Percentiles rank a stretch among this genome's conserved stretches.
Evolutionary conservation across 768 basidiomycete species (phyloP).

Genomic region (Russula compacta): DNA sequence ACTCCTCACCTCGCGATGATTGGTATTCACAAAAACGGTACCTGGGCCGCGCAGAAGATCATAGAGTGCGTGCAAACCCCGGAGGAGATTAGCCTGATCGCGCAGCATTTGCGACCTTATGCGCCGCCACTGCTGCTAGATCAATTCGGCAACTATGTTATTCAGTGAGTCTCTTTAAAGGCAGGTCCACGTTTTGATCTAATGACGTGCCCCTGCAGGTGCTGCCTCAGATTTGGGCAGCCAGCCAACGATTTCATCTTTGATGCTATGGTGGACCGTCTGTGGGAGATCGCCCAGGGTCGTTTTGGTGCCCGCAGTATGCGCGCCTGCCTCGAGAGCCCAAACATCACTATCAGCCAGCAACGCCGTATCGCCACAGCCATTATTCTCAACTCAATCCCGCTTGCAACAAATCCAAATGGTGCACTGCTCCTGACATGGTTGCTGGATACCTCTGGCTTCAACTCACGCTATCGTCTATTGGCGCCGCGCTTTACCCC

Average conservation of each 20-base stretch:
- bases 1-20: slow-evolving; percentile 93
- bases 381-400: slow-evolving; percentile 93
- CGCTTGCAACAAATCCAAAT: slow-evolving; percentile 95
- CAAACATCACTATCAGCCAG: slow-evolving; percentile 78
- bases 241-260: slow-evolving; percentile 94
- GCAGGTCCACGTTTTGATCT: background rate
- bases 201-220: slow-evolving; percentile 35
- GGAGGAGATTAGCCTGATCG: slow-evolving; percentile 79
- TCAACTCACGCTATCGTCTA: slow-evolving; percentile 91
- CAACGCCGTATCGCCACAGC: slow-evolving; percentile 93
- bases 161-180: slow-evolving; percentile 52
- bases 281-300: slow-evolving; percentile 98
- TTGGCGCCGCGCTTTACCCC: slow-evolving; percentile 94
- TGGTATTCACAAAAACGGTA: slow-evolving; percentile 98
- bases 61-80: slow-evolving; percentile 88
- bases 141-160: slow-evolving; percentile 89
- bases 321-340: slow-evolving; percentile 92
- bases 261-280: slow-evolving; percentile 94
- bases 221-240: slow-evolving; percentile 82
- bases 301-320: slow-evolving; percentile 97
- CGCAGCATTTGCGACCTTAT: slow-evolving; percentile 82
- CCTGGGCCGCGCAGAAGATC: slow-evolving; percentile 99
- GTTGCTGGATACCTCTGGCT: slow-evolving; percentile 90
- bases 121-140: slow-evolving; percentile 90
- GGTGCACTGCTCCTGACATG: slow-evolving; percentile 93